Conservation (phyloP, 495 filamentous ascomycete species). For the Aspergillus nidulans region DNA sequence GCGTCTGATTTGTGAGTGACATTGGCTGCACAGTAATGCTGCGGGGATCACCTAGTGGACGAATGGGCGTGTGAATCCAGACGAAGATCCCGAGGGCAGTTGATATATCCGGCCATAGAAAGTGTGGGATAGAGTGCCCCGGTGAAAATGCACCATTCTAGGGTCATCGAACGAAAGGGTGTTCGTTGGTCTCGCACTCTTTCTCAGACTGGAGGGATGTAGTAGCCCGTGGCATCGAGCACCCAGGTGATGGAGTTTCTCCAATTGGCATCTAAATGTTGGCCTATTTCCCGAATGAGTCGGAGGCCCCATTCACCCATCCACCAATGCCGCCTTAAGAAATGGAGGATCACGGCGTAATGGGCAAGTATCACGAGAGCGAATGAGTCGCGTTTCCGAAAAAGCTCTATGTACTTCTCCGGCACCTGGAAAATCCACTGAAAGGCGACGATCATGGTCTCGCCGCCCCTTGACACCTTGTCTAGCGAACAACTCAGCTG, state of each 20-base stretch:
- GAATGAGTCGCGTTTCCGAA: conserved; percentile 47
- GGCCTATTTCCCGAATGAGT: conserved; percentile 30
- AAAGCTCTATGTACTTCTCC: conserved; percentile 45
- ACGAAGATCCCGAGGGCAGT: not conserved
- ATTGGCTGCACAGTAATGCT: not conserved
- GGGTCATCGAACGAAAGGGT: not conserved
- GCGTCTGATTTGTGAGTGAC: not conserved
- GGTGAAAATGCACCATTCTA: not conserved
- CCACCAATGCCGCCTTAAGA: conserved; percentile 48
- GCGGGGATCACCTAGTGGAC: not conserved
- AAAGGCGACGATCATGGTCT: conserved; percentile 38
- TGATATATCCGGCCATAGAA: not conserved
- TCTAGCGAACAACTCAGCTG: conserved; percentile 28
- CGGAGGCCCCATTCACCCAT: conserved; percentile 42
- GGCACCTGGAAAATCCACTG: conserved; percentile 50
- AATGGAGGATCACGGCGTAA: conserved; percentile 47
- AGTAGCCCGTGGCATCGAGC: conserved; percentile 37
- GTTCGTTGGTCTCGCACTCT: not conserved
- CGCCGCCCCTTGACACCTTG: conserved; percentile 30
- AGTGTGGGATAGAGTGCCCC: not conserved
- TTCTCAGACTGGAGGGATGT: conserved; percentile 18
- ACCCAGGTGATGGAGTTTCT: conserved; percentile 35
- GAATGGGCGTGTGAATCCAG: not conserved
- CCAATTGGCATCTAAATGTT: conserved; percentile 29
- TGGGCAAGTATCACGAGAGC: conserved; percentile 51